phyloP scores from a whole-genome alignment of 2,329 filamentous ascomycete species.

The Verruconis gallopava region DNA sequence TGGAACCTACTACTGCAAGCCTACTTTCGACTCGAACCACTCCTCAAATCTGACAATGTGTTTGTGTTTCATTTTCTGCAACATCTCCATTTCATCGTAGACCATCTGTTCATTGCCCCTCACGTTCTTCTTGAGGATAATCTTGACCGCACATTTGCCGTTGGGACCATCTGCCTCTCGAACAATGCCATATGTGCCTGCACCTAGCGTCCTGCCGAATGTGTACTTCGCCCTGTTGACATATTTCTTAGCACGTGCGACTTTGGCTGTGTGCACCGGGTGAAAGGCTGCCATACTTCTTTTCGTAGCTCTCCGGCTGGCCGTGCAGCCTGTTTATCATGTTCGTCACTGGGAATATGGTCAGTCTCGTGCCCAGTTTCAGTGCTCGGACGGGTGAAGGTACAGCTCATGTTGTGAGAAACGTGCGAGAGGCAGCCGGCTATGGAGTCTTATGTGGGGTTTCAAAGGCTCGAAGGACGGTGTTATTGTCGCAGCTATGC shows the following conservation, averaged over 20 bases:
- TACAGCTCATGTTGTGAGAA: slow-evolving; percentile 2
- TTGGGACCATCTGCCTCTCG: slow-evolving; percentile 77
- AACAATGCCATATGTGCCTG: slow-evolving; percentile 96
- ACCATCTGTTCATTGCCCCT: slow-evolving; percentile 98
- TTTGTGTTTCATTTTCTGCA: slow-evolving; percentile 80
- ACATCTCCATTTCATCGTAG: slow-evolving; percentile 88
- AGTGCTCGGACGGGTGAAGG: neutral
- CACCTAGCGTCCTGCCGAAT: slow-evolving; percentile 87
- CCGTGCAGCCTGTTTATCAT: slow-evolving; percentile 95
- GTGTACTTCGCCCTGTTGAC: slow-evolving; percentile 62
- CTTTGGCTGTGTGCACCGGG: slow-evolving; percentile 10
- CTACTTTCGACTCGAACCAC: slow-evolving; percentile 95
- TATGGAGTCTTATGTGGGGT: neutral
- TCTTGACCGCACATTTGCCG: slow-evolving; percentile 92
- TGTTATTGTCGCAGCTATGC: too few species aligned
- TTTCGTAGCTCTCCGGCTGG: slow-evolving; percentile 96
- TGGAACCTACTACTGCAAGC: slow-evolving; percentile 20
- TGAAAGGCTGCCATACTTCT: slow-evolving; percentile 53
- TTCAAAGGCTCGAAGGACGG: too few species aligned
- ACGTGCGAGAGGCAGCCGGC: neutral
- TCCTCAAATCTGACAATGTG: slow-evolving; percentile 97
- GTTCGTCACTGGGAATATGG: slow-evolving; percentile 50
- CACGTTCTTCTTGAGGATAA: slow-evolving; percentile 98
- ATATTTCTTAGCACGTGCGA: neutral
- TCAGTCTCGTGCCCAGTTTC: neutral